These are phyloP conservation scores for Thalassiosira livingstoniorum DNA, from an alignment of 352 stramenopile genomes.

Conservation along the genomic window DNA sequence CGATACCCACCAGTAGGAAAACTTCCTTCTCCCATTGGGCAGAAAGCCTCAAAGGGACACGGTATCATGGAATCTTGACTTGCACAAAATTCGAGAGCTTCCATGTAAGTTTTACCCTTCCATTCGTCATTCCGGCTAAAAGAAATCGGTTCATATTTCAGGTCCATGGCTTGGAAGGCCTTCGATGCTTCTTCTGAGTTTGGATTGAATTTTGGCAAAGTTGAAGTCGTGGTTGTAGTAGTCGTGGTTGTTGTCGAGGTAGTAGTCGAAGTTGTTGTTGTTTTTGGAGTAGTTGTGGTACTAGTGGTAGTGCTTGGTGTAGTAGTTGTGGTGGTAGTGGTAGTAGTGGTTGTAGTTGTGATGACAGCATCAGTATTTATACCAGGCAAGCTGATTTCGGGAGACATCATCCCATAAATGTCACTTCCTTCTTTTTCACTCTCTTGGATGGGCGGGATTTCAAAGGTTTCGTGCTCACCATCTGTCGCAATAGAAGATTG, in stretches of 20 bases:
- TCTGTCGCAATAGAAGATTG: not conserved
- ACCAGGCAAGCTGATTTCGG: too few relatives aligned
- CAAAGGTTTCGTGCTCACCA: not conserved
- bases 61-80: conserved; percentile 3
- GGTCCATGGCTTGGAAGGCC: not conserved
- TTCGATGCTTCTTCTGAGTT: not conserved
- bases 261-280: too few relatives aligned
- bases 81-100: conserved; percentile 30
- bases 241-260: too few relatives aligned
- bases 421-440: not conserved
- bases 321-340: too few relatives aligned
- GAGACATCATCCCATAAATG: too few relatives aligned
- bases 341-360: too few relatives aligned
- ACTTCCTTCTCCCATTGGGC: conserved; percentile 22
- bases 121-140: conserved; percentile 9
- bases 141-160: conserved; percentile 7
- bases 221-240: too few relatives aligned
- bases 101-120: conserved; percentile 19
- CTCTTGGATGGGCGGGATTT: not conserved
- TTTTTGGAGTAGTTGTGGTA: too few relatives aligned
- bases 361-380: too few relatives aligned
- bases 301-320: too few relatives aligned
- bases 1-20: conserved; percentile 13
- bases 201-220: not conserved
- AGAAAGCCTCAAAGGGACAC: conserved; percentile 45